Percentiles rank a stretch among this genome's conserved stretches.
Conservation (phyloP, 2,329 filamentous ascomycete species). For the Microdochium paspali region DNA sequence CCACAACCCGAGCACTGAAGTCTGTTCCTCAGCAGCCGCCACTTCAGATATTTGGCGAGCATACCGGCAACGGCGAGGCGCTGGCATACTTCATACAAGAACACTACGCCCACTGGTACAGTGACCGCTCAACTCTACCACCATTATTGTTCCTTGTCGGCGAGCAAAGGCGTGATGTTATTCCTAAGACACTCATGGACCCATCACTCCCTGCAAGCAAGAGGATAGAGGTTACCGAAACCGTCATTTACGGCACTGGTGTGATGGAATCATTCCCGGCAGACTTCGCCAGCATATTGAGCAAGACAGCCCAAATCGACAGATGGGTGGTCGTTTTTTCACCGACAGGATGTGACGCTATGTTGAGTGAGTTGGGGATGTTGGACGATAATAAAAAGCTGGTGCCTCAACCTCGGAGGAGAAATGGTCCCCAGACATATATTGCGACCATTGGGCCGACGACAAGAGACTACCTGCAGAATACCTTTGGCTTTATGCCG, state of each 20-base stretch:
- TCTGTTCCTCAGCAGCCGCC: slow-evolving; percentile 39
- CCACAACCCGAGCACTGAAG: slow-evolving; percentile 65
- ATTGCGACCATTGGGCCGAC: slow-evolving; percentile 91
- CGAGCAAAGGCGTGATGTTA: slow-evolving; percentile 81
- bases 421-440: slow-evolving; percentile 37
- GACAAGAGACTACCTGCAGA: slow-evolving; percentile 64
- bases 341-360: slow-evolving; percentile 52
- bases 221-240: slow-evolving; percentile 62
- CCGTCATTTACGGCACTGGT: slow-evolving; percentile 79
- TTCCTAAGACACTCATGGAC: slow-evolving; percentile 69
- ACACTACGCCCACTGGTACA: slow-evolving; percentile 57
- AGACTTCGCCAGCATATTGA: slow-evolving; percentile 49
- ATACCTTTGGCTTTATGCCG: slow-evolving; percentile 56
- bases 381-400: slow-evolving; percentile 36
- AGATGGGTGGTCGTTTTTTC: slow-evolving; percentile 74
- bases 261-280: slow-evolving; percentile 70
- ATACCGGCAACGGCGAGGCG: slow-evolving; percentile 76
- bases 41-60: slow-evolving; percentile 62
- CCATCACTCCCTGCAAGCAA: slow-evolving; percentile 32
- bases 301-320: slow-evolving; percentile 26
- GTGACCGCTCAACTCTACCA: slow-evolving; percentile 34
- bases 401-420: slow-evolving; percentile 10
- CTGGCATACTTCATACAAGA: slow-evolving; percentile 70
- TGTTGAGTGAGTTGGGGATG: slow-evolving; percentile 44
- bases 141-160: slow-evolving; percentile 81